Evolutionary conservation across 495 filamentous ascomycete species (phyloP).

Genomic region (Annulohypoxylon nitens): DNA sequence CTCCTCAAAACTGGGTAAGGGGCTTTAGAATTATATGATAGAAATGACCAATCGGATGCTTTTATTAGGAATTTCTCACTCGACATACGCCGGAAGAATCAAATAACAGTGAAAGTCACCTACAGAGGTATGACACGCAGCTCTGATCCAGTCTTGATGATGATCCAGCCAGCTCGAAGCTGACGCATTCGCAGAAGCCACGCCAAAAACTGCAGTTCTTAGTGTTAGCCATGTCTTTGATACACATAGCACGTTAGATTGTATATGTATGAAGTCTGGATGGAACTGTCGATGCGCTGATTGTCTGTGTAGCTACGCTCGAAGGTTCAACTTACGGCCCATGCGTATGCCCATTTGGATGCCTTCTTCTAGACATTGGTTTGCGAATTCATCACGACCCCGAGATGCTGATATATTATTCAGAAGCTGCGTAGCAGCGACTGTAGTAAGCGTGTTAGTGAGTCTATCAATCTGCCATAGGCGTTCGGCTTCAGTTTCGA

Average conservation of each 20-base stretch:
- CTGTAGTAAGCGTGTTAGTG: slow-evolving; percentile 38
- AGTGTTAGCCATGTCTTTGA: slow-evolving; percentile 35
- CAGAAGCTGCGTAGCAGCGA: slow-evolving; percentile 36
- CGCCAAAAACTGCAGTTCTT: slow-evolving; percentile 41
- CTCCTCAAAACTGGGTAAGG: background rate
- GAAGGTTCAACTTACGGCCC: slow-evolving; percentile 41
- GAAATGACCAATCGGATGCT: background rate
- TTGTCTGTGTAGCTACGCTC: background rate
- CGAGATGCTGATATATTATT: slow-evolving; percentile 33
- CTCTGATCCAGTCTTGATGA: slow-evolving; percentile 44
- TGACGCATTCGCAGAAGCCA: slow-evolving; percentile 34
- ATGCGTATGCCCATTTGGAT: slow-evolving; percentile 46
- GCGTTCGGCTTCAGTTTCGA: slow-evolving; percentile 37
- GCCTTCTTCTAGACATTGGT: slow-evolving; percentile 37
- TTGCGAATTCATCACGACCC: slow-evolving; percentile 42
- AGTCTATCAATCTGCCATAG: slow-evolving; percentile 36
- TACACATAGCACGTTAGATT: slow-evolving; percentile 11
- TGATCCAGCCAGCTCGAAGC: slow-evolving; percentile 42
- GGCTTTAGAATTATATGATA: background rate
- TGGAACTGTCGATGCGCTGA: background rate
- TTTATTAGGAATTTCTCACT: background rate
- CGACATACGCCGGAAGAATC: too few species aligned
- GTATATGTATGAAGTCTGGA: slow-evolving; percentile 1
- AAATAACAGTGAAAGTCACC: background rate
- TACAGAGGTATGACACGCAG: slow-evolving; percentile 44